phyloP scores from a whole-genome alignment of 1,139 yeast species.

The Lodderomyces margitis region DNA sequence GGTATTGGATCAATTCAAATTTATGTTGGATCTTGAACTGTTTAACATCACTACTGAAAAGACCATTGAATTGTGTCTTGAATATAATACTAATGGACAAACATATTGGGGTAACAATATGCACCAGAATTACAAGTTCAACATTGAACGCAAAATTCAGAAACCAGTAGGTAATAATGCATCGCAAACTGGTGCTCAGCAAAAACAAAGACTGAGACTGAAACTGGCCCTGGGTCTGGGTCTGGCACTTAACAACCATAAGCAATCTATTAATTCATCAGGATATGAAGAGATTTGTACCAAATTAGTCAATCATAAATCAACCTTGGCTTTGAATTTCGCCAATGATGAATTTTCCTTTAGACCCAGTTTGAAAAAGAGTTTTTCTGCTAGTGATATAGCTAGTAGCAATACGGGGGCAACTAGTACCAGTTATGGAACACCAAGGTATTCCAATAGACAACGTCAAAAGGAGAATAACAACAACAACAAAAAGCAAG shows the following conservation, averaged over 20 bases:
- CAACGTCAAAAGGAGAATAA: slow-evolving; percentile 2
- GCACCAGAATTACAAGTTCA: slow-evolving; percentile 28
- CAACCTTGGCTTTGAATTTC: slow-evolving; percentile 3
- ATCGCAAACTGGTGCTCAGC: not conserved
- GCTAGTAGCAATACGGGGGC: not conserved
- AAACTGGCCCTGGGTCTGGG: not conserved
- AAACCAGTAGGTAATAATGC: not conserved
- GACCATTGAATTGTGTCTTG: slow-evolving; percentile 21
- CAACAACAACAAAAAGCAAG: slow-evolving; percentile 3
- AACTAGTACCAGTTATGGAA: not conserved
- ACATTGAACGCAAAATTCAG: slow-evolving; percentile 13
- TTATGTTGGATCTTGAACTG: slow-evolving; percentile 16
- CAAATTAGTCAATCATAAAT: slow-evolving; percentile 14
- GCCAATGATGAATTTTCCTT: slow-evolving; percentile 10
- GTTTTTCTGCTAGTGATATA: slow-evolving; percentile 27
- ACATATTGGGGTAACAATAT: slow-evolving; percentile 38
- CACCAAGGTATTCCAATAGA: slow-evolving; percentile 2
- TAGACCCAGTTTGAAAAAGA: slow-evolving; percentile 26
- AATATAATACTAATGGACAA: slow-evolving; percentile 23
- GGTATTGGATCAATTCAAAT: slow-evolving; percentile 38
- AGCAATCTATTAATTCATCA: slow-evolving; percentile 1
- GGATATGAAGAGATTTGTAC: slow-evolving; percentile 9
- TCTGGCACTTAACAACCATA: too few relatives aligned
- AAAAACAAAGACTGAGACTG: slow-evolving; percentile 2
- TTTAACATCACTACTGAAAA: slow-evolving; percentile 1